Conservation (phyloP, 176 grass and related monocot genomes). For the Rhynchospora breviuscula region DNA sequence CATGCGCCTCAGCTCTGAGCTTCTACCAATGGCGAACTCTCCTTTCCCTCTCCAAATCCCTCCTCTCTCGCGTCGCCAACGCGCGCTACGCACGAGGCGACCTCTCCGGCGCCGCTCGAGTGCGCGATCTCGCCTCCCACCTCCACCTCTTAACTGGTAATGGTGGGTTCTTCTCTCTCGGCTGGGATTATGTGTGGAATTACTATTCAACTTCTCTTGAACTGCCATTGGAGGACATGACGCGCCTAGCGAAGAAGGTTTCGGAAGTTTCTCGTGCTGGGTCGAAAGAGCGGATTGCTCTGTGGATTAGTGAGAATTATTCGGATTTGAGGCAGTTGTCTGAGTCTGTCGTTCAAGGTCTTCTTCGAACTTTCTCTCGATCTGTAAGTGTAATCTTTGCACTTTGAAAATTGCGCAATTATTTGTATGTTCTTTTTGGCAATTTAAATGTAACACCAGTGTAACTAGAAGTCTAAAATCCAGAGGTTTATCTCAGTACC, state of each 20-base stretch:
- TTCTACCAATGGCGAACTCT: slow-evolving; percentile 44
- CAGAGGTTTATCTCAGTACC: too few relatives aligned
- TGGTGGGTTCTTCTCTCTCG: slow-evolving; percentile 48
- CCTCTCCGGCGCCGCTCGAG: slow-evolving; percentile 41
- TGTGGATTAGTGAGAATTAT: slow-evolving; percentile 58
- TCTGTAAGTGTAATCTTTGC: slow-evolving; percentile 31
- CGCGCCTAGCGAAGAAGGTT: slow-evolving; percentile 44
- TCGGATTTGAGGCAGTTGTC: slow-evolving; percentile 38
- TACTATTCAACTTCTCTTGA: slow-evolving; percentile 53
- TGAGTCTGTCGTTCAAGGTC: slow-evolving; percentile 41
- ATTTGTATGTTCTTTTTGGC: neutral
- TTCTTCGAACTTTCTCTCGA: slow-evolving; percentile 71
- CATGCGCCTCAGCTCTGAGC: slow-evolving; percentile 25
- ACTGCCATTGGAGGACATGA: slow-evolving; percentile 16
- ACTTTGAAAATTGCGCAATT: neutral
- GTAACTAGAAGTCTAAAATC: neutral
- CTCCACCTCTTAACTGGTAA: slow-evolving; percentile 36
- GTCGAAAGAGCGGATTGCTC: slow-evolving; percentile 29
- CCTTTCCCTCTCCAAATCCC: slow-evolving; percentile 78
- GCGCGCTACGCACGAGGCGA: slow-evolving; percentile 55
- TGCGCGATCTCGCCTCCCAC: slow-evolving; percentile 42
- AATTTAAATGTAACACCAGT: neutral
- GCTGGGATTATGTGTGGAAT: slow-evolving; percentile 84
- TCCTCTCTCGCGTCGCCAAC: slow-evolving; percentile 67
- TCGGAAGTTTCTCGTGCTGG: slow-evolving; percentile 48